phyloP scores from a whole-genome alignment of 1,139 yeast genomes.

The Debaryomyces udenii region DNA sequence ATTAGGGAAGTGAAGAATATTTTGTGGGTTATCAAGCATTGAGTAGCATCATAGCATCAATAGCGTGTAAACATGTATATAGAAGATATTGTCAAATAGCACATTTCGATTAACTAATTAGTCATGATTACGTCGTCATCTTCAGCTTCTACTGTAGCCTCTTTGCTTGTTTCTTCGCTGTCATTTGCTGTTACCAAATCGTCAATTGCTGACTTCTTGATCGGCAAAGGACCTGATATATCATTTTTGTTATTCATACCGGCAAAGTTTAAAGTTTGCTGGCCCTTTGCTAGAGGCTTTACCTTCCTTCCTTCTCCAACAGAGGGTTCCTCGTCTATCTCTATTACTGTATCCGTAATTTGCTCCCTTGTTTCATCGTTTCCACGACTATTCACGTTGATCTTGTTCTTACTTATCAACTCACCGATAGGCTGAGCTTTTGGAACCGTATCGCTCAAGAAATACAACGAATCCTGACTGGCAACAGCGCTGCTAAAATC shows the following conservation, averaged over 20 bases:
- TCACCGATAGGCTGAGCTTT: constrained; percentile 58
- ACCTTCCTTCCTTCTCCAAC: constrained; percentile 6
- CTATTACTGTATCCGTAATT: constrained; percentile 12
- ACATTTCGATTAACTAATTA: constrained; percentile 14
- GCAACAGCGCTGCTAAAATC: constrained; percentile 77
- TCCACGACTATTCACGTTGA: constrained; percentile 30
- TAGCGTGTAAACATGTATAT: constrained; percentile 5
- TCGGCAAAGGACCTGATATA: constrained; percentile 17
- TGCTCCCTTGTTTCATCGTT: not conserved
- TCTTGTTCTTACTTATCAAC: constrained; percentile 49
- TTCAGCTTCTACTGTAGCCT: constrained; percentile 15
- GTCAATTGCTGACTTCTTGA: constrained; percentile 39
- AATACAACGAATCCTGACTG: constrained; percentile 66
- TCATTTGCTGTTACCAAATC: constrained; percentile 31
- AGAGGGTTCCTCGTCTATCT: constrained; percentile 11
- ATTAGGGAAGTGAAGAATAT: constrained; percentile 34
- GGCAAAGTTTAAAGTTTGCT: constrained; percentile 34
- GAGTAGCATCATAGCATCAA: not conserved
- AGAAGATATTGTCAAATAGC: constrained; percentile 1
- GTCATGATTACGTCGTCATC: constrained; percentile 23
- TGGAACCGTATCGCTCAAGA: constrained; percentile 71
- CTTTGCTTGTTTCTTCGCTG: constrained; percentile 19
- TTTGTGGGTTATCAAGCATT: constrained; percentile 32
- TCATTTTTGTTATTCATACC: constrained; percentile 16
- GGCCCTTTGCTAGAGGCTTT: constrained; percentile 38